These are phyloP conservation scores for Fusarium sp. DNA, from an alignment of 2,329 filamentous ascomycete genomes.

Conservation along the genomic window DNA sequence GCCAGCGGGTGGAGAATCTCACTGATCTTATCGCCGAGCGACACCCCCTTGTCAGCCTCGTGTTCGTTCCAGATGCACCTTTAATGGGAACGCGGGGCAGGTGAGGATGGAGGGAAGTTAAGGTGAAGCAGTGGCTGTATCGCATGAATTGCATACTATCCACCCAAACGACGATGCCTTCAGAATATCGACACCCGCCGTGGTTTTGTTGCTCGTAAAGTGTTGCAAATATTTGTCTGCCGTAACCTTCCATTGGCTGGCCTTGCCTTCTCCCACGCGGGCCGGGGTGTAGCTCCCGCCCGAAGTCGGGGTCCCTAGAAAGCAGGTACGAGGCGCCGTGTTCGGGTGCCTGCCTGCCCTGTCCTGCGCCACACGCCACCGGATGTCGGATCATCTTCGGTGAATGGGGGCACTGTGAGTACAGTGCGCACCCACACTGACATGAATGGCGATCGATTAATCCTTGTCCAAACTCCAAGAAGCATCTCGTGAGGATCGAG, in stretches of 20 bases:
- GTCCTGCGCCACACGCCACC: conserved; percentile 7
- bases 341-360: not conserved
- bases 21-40: conserved; percentile 3
- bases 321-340: conserved; percentile 22
- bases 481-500: conserved; percentile 8
- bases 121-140: conserved; percentile 10
- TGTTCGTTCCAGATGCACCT: conserved; percentile 12
- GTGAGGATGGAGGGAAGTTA: not conserved
- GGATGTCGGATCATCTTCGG: conserved; percentile 33
- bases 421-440: conserved; percentile 14
- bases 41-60: conserved; percentile 6
- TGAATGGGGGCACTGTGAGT: not conserved
- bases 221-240: not conserved
- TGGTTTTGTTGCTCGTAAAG: not conserved
- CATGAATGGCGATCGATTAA: conserved; percentile 9
- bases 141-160: not conserved
- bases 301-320: conserved; percentile 23
- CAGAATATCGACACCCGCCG: not conserved
- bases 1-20: conserved; percentile 29
- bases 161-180: conserved; percentile 8
- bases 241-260: conserved; percentile 24
- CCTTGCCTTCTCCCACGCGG: conserved; percentile 13
- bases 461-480: conserved; percentile 37
- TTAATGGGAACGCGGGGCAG: conserved; percentile 7
- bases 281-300: conserved; percentile 21